phyloP scores from a whole-genome alignment of 2,329 filamentous ascomycete genomes.

The Ascochyta rabiei region DNA sequence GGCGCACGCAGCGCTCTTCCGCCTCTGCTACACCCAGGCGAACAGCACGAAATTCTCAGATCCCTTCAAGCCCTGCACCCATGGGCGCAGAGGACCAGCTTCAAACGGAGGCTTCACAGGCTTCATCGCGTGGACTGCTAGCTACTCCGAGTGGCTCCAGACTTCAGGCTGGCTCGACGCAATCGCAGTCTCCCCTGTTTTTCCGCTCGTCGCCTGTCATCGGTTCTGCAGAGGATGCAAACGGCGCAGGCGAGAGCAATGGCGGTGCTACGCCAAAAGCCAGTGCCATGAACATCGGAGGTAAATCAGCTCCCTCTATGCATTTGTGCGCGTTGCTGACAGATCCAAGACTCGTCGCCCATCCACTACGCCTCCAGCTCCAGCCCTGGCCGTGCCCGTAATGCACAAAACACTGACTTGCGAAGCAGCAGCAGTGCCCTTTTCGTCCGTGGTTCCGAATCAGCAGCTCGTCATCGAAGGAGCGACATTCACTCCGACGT shows the following conservation, averaged over 20 bases:
- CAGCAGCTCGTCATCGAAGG: constrained; percentile 69
- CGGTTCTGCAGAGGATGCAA: constrained; percentile 48
- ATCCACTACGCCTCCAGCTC: constrained; percentile 91
- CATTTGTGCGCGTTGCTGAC: constrained; percentile 17
- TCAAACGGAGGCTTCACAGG: constrained; percentile 50
- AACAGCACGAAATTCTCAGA: constrained; percentile 60
- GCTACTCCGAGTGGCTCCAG: constrained; percentile 56
- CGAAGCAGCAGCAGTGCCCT: constrained; percentile 85
- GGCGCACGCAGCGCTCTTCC: constrained; percentile 61
- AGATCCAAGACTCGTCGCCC: constrained; percentile 78
- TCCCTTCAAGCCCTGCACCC: constrained; percentile 58
- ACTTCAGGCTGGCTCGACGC: constrained; percentile 54
- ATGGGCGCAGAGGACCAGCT: constrained; percentile 53
- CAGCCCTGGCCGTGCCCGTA: constrained; percentile 71
- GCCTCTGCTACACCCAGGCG: constrained; percentile 62
- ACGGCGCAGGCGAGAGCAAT: constrained; percentile 56
- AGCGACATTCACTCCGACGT: constrained; percentile 88
- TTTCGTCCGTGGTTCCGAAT: constrained; percentile 72
- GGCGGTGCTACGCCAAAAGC: constrained; percentile 75
- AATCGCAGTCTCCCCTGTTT: constrained; percentile 83
- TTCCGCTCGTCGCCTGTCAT: constrained; percentile 68
- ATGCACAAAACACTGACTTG: constrained; percentile 70
- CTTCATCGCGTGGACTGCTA: constrained; percentile 46
- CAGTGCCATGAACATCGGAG: constrained; percentile 65
- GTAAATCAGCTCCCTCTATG: constrained; percentile 50